Evolutionary conservation across 2,329 filamentous ascomycete genomes (phyloP).

Genomic region (Aureobasidium uvarum): DNA sequence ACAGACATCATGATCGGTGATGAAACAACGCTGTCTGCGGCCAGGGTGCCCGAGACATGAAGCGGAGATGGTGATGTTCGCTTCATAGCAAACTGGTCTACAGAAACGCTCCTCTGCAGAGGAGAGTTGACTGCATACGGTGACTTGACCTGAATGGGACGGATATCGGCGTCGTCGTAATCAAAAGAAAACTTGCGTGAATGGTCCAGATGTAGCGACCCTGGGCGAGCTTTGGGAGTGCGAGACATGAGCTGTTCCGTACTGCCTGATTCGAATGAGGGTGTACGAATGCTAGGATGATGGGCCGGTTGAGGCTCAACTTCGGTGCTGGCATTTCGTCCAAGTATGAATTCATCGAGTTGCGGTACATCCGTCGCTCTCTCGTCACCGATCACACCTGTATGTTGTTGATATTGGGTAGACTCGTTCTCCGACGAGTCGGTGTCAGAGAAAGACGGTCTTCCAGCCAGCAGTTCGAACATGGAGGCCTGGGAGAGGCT

Average conservation of each 20-base stretch:
- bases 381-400: not conserved
- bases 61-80: not conserved
- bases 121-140: not conserved
- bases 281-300: not conserved
- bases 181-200: slow-evolving; percentile 47
- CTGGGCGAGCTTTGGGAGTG: not conserved
- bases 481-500: slow-evolving; percentile 25
- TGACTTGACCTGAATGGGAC: not conserved
- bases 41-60: not conserved
- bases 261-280: not conserved
- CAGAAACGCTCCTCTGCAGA: slow-evolving; percentile 5
- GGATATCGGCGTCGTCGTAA: slow-evolving; percentile 44
- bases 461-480: slow-evolving; percentile 6
- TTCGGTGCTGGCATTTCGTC: no score
- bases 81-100: not conserved
- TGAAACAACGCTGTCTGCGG: not conserved
- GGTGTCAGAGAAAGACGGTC: slow-evolving; percentile 13
- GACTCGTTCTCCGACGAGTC: slow-evolving; percentile 11
- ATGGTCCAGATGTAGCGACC: not conserved
- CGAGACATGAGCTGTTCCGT: not conserved
- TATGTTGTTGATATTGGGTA: not conserved
- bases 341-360: not conserved
- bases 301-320: not conserved
- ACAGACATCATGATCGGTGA: slow-evolving; percentile 9
- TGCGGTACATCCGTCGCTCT: not conserved